Base-by-base conservation (phyloP, 352 stramenopile genomes). In the Phytophthora megakarya region DNA sequence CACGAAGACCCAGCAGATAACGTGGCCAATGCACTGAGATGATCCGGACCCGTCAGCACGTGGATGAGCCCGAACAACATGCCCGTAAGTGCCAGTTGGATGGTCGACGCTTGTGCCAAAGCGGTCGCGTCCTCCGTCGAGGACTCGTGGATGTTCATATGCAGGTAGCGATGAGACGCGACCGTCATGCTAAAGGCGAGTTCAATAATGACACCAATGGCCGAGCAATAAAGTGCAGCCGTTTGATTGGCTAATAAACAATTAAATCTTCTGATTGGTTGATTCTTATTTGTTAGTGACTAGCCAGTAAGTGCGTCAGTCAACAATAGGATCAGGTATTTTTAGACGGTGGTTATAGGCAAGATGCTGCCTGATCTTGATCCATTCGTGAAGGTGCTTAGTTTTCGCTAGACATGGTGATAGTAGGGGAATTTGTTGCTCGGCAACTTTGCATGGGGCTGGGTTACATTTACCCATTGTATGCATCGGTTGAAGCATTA, bases 11-110 rank as follows among this genome's bases (percentile, higher is more conserved):
- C 84, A 0, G 84, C 80, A 10, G 73, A 84, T 18, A 97, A 71
- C 38, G 90, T 97, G 13, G 87, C 87, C 12, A 97, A 66, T 19
- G 90, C 89, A 21, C 78, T 90, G 22, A 97, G 74, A 61, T 97
- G 91, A 62, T 97, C 89, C 1, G 91, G 91, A 3, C 86, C 79
- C 15, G 79, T 88, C 18, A 90, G 55, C 32, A 90, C 81, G 60
- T 90, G 81, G 42, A 90, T 71, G 11, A 88, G 57, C 0, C 81
- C 81, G 42, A 90, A 89, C 38, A 86, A 37, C 65, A 89, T 81
- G 13, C 79, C 81, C 10, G 79, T 87, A 38, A 80, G 58, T 32
- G 63, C 58, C 45, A 89, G 60, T 49, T 79, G 65, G 5, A 72
- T 16, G 9, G 61, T 22, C 5, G 79, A 84, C 10, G 75, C 70